A percentile compares a stretch with the other conserved stretches of the same genome.
Evolutionary conservation across 805 yeast species (phyloP).

Genomic region (Komagataella mondaviorum): DNA sequence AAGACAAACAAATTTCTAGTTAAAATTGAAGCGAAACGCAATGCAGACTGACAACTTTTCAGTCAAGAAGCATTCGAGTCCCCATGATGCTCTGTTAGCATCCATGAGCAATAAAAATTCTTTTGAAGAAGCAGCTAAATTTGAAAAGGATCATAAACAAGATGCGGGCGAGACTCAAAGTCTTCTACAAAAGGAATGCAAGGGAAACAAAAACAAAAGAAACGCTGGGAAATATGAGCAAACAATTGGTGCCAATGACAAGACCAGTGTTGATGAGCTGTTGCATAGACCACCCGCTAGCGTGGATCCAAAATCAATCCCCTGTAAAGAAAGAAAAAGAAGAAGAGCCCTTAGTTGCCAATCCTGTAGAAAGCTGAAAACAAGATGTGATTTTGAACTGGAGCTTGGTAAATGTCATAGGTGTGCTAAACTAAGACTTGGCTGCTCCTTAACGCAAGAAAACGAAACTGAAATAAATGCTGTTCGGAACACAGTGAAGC

Average conservation of each 20-base stretch:
- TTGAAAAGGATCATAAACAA: not conserved
- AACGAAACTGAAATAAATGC: not conserved
- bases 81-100: not conserved
- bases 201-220: not conserved
- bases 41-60: not conserved
- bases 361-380: slow-evolving; percentile 40
- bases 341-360: slow-evolving; percentile 26
- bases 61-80: not conserved
- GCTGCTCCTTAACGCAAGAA: slow-evolving; percentile 27
- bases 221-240: not conserved
- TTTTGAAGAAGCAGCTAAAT: not conserved
- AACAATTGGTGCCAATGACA: not conserved
- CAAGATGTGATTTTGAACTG: slow-evolving; percentile 40
- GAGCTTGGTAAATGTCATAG: slow-evolving; percentile 32
- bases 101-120: not conserved
- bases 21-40: not conserved
- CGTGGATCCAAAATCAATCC: not conserved
- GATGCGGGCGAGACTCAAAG: not conserved
- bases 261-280: not conserved
- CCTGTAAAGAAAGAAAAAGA: slow-evolving; percentile 7
- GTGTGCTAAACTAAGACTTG: slow-evolving; percentile 31
- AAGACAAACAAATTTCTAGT: not conserved
- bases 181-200: not conserved
- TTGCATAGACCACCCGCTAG: not conserved
- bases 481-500: not conserved